Percentiles rank a stretch among this genome's conserved stretches.
These are phyloP conservation scores for Syzygium grande DNA, from an alignment of 345 rosid genomes.

Conservation along the genomic window DNA sequence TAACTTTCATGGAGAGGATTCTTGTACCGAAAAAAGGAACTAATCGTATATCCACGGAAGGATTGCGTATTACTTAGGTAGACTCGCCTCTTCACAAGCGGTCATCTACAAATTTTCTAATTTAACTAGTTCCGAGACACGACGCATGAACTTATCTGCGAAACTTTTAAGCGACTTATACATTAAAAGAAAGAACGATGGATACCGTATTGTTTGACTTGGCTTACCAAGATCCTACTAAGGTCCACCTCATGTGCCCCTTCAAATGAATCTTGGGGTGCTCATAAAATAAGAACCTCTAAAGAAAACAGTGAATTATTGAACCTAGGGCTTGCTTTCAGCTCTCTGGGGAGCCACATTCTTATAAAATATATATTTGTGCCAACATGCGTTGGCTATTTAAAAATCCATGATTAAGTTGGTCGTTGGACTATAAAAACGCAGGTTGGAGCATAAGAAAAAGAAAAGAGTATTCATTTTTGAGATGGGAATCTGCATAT, in stretches of 20 bases:
- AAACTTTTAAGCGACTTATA: neutral
- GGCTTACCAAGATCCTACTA: neutral
- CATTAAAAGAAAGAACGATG: neutral
- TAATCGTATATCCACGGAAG: neutral
- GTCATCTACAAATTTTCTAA: neutral
- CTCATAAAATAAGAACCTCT: constrained; percentile 5
- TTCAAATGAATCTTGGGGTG: constrained; percentile 56
- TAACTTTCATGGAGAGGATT: neutral
- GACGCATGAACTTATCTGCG: neutral
- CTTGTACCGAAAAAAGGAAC: neutral
- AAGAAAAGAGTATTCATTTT: neutral
- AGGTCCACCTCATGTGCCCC: constrained; percentile 15
- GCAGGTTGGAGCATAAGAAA: neutral
- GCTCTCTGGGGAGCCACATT: constrained; percentile 26
- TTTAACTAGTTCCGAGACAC: neutral
- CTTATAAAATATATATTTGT: constrained; percentile 8
- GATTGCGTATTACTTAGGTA: neutral
- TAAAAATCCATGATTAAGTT: constrained; percentile 13
- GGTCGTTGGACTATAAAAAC: neutral
- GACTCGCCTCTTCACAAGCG: neutral
- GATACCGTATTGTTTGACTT: neutral
- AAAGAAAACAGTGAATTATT: constrained; percentile 17
- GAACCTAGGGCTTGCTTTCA: constrained; percentile 16
- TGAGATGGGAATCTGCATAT: constrained; percentile 50
- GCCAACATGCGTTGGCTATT: neutral